These are phyloP conservation scores for Phyllosticta capitalensis DNA, from an alignment of 2,329 filamentous ascomycete species.

Conservation along the genomic window DNA sequence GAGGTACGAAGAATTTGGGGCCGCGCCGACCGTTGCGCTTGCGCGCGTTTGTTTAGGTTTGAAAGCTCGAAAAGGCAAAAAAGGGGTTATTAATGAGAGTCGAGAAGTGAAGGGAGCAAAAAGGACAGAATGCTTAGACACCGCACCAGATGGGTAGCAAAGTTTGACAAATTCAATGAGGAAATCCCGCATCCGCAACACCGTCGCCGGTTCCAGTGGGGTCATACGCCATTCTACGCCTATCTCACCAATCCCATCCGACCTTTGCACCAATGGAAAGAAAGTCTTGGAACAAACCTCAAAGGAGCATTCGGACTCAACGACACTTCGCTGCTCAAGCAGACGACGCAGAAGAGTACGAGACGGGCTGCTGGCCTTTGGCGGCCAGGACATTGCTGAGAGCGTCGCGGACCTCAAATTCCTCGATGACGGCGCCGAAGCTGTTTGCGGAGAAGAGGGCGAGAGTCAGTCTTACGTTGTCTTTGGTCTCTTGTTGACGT, in stretches of 20 bases:
- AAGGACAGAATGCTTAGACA: too few relatives aligned
- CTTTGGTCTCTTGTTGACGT: not conserved
- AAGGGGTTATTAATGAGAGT: too few relatives aligned
- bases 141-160: not conserved
- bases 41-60: too few relatives aligned
- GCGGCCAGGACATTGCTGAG: conserved; percentile 59
- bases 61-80: too few relatives aligned
- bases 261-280: too few relatives aligned
- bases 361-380: conserved; percentile 28
- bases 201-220: not conserved
- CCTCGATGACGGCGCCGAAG: conserved; percentile 60
- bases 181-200: not conserved
- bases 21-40: too few relatives aligned
- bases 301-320: too few relatives aligned
- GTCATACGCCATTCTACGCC: not conserved
- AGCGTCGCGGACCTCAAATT: conserved; percentile 69
- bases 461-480: not conserved
- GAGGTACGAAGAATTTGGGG: too few relatives aligned
- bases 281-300: too few relatives aligned
- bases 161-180: not conserved
- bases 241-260: not conserved
- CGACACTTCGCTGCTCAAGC: not conserved
- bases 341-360: not conserved
- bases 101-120: too few relatives aligned
- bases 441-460: conserved; percentile 22